Evolutionary conservation across 768 basidiomycete species (phyloP), one percentile per base, ranked within the genome.

Genomic region (Lentinula lateritia): DNA sequence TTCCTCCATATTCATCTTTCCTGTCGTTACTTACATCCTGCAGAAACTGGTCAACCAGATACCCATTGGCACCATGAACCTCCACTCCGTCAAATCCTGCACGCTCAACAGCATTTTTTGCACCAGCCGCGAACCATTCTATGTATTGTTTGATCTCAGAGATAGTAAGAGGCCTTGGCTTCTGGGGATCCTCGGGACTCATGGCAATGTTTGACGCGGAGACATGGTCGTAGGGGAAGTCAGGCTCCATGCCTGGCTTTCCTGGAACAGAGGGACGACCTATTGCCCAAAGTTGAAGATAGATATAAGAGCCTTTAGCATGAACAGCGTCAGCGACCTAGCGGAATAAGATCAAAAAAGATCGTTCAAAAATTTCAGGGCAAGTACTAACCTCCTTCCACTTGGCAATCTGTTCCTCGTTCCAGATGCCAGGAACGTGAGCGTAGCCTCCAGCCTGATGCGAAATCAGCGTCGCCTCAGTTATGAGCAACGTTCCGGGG

Each of bases 41-140:
- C 6, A 80, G 62, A 73, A 84, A 83, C 65, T 83, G 80, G 64
- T 84, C 78, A 34, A 74, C 50, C 34, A 80, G 60, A 56, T 75
- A 73, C 0, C 72, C 71, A 41, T 71, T 71, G 12, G 68, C 70
- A 9, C 58, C 67, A 45, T 73, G 71, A 63, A 80, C 72, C 72
- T 87, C 83, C 5, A 83, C 74, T 32, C 83, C 85, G 62, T 86
- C 84, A 60, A 86, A 86, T 8, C 81, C 84, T 48, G 85, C 81
- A 52, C 58, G 66, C 46, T 73, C 69, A 35, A 83, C 70, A 42
- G 80, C 78, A 55, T 76, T 76, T 28, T 70, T 71, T 8, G 85
- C 80, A 0, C 79, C 83, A 2, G 72, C 68, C 16, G 72, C 77
- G 65, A 80, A 85, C 16, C 76, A 71, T 34, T 68, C 55, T 32